Evolutionary conservation across 148 eudicot species (phyloP).

Genomic region (Amaranthus palmeri): DNA sequence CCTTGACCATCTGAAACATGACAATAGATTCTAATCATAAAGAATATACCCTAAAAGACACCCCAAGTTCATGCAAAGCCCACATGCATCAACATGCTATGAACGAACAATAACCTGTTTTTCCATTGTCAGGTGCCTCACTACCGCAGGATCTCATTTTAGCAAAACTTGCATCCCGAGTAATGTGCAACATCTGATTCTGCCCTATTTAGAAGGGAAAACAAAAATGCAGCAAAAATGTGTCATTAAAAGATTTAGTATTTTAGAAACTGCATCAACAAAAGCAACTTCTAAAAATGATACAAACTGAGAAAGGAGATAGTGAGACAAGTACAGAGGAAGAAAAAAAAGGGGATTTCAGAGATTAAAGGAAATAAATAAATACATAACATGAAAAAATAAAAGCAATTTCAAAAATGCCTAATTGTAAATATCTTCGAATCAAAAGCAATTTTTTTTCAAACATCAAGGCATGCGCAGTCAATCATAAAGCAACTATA

Average conservation of each 20-base stretch:
- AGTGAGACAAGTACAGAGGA: too few species aligned
- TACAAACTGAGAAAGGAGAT: not conserved
- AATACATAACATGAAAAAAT: too few species aligned
- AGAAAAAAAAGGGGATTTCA: too few species aligned
- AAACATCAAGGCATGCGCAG: not conserved
- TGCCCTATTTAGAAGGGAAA: constrained; percentile 48
- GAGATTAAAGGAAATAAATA: too few species aligned
- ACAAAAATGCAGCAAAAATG: constrained; percentile 5
- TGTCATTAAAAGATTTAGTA: constrained; percentile 8
- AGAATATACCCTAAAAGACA: not conserved
- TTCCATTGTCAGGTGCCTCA: constrained; percentile 30
- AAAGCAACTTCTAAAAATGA: not conserved
- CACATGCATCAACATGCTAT: not conserved
- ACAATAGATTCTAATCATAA: too few species aligned
- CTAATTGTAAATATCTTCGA: too few species aligned
- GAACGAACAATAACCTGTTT: constrained; percentile 40
- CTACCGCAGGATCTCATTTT: constrained; percentile 12
- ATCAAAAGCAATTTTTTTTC: not conserved
- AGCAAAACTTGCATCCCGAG: constrained; percentile 25
- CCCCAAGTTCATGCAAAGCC: not conserved
- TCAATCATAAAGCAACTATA: not conserved
- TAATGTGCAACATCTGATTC: constrained; percentile 54
- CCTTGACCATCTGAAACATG: constrained; percentile 31
- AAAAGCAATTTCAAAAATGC: too few species aligned
- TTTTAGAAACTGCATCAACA: not conserved